Evolutionary conservation across 352 stramenopile species (phyloP).

Genomic region (Blastocystis sp.): DNA sequence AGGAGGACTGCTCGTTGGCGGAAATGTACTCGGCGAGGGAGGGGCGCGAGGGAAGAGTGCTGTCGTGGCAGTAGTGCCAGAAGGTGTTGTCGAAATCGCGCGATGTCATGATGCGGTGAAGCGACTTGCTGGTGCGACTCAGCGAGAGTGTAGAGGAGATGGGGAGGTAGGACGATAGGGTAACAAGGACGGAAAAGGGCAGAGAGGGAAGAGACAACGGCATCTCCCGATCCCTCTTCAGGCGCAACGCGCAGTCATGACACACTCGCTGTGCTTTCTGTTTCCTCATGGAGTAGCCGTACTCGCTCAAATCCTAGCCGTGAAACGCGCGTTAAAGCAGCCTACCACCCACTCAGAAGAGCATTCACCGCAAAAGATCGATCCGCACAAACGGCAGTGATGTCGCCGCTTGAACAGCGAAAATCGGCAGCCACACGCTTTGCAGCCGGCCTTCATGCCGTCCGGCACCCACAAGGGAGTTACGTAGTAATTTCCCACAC

Average conservation of each 20-base stretch:
- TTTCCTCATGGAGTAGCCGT: slow-evolving; percentile 2
- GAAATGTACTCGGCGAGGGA: neutral
- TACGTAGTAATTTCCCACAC: neutral
- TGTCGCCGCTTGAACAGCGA: slow-evolving; percentile 38
- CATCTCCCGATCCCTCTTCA: neutral
- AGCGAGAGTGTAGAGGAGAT: neutral
- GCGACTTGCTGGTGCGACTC: slow-evolving; percentile 12
- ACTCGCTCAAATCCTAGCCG: slow-evolving; percentile 45
- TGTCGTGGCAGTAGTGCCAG: slow-evolving; percentile 3
- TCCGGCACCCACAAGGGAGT: slow-evolving; percentile 62
- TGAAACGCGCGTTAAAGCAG: neutral
- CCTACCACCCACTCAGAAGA: neutral
- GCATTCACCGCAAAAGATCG: slow-evolving; percentile 48
- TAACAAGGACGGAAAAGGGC: slow-evolving; percentile 35
- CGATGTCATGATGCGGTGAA: slow-evolving; percentile 46
- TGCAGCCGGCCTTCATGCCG: neutral
- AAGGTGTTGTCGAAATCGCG: slow-evolving; percentile 36
- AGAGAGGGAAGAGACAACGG: neutral
- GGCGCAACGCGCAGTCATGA: neutral
- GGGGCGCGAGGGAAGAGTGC: neutral
- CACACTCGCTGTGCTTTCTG: slow-evolving; percentile 32
- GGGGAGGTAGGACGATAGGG: slow-evolving; percentile 32
- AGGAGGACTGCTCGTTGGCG: neutral
- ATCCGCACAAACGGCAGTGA: slow-evolving; percentile 52
- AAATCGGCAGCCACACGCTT: neutral